Evolutionary conservation across 2,329 filamentous ascomycete species (phyloP), one percentile per base, ranked within the genome.

Genomic region (Aspergillus sp.): DNA sequence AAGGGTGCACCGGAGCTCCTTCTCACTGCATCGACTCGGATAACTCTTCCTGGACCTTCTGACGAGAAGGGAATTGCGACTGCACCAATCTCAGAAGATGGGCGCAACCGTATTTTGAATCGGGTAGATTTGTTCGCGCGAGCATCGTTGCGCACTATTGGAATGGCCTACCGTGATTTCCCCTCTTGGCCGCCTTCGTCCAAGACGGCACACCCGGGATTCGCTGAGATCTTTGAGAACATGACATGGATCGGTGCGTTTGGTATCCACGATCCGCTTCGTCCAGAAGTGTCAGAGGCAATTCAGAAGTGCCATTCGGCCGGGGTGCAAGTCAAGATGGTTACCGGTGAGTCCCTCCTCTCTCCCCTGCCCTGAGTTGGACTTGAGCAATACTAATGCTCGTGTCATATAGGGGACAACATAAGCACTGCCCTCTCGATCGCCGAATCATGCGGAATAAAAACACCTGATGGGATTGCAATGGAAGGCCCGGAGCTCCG

Each of bases 181-280:
- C 19, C 49, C 8, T 4, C 43, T 64, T 82, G 25, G 83, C 81
- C 19, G 81, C 80, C 51, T 82, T 77, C 34, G 74, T 82, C 34
- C 85, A 89, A 65, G 87, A 90, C 80, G 8, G 83, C 82, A 23
- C 84, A 89, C 60, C 88, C 85, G n/a, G 80, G 87, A 5, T 90
- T 93, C 62, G 85, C 88, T 15, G 85, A 87, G 60, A 74, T 93
- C 2, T 90, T 92, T 74, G 83, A 84, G 57, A 83, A 91, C 56
- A 91, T 94, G 85, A 87, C 85, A 3, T 91, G 92, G 79, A 78
- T 92, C 65, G 87, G 87, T n/a, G 81, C 91, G 46, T 88, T 91
- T 51, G 90, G 89, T 67, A 92, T 92, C 69, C 89, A 91, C 72
- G 90, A 92, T 74, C 90, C 90, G 38, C 84, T 92, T n/a, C 82